Percentiles rank a stretch among this genome's conserved stretches.
These are phyloP conservation scores for Aspergillus tanneri DNA, from an alignment of 2,329 filamentous ascomycete species.

Conservation along the genomic window DNA sequence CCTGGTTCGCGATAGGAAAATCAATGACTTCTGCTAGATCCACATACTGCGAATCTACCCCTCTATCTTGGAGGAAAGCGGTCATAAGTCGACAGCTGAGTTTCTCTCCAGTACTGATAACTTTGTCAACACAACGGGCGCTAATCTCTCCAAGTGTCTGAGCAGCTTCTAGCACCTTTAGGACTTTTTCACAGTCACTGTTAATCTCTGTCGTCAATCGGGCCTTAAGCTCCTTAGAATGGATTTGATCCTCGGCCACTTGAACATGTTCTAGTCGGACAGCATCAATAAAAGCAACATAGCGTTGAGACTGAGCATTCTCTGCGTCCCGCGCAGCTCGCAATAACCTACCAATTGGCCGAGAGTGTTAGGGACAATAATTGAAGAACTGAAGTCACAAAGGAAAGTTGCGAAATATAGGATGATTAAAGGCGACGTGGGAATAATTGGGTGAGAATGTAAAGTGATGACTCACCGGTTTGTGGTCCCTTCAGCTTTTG, in stretches of 20 bases:
- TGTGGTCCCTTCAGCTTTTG: constrained; percentile 92
- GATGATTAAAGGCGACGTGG: neutral
- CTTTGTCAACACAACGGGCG: constrained; percentile 75
- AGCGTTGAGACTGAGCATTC: constrained; percentile 54
- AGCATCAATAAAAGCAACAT: constrained; percentile 72
- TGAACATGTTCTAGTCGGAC: constrained; percentile 79
- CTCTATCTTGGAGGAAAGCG: constrained; percentile 73
- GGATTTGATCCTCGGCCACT: constrained; percentile 65
- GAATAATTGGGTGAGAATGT: neutral
- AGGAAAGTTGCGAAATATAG: neutral
- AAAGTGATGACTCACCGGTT: constrained; percentile 69
- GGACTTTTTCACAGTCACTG: constrained; percentile 74
- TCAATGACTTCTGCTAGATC: constrained; percentile 82
- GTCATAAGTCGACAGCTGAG: constrained; percentile 91
- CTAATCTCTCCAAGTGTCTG: constrained; percentile 68
- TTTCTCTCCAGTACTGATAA: constrained; percentile 95
- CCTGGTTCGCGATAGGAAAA: constrained; percentile 54
- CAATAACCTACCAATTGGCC: constrained; percentile 37
- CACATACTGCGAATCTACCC: constrained; percentile 83
- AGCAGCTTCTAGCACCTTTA: constrained; percentile 68
- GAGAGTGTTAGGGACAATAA: neutral
- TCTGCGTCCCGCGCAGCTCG: constrained; percentile 52
- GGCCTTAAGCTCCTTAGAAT: constrained; percentile 56
- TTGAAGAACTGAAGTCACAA: neutral
- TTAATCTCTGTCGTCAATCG: constrained; percentile 67